A percentile compares a stretch with the other conserved stretches of the same genome.
phyloP scores from a whole-genome alignment of 2,329 filamentous ascomycete genomes.

The Aspergillus hiratsukae region DNA sequence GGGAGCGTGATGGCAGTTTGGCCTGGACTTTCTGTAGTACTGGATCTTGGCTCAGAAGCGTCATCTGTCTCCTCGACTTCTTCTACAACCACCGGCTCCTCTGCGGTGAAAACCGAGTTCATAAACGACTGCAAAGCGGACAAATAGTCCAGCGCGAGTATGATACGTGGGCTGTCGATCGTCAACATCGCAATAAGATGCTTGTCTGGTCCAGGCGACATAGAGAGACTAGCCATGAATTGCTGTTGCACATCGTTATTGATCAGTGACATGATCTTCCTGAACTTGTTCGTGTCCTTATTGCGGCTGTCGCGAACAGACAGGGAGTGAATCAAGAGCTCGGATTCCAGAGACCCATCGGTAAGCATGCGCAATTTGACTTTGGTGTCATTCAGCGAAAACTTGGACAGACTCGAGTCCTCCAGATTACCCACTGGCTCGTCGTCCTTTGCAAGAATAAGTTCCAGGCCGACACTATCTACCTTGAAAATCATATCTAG shows the following conservation, averaged over 20 bases:
- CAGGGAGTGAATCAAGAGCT: conserved; percentile 89
- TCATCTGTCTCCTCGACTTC: conserved; percentile 34
- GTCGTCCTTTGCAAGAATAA: conserved; percentile 71
- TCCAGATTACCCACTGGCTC: conserved; percentile 75
- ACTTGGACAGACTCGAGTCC: conserved; percentile 80
- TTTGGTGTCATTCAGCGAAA: conserved; percentile 88
- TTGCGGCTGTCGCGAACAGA: conserved; percentile 91
- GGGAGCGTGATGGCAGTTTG: conserved; percentile 19
- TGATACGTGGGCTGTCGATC: conserved; percentile 88
- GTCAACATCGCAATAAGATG: conserved; percentile 87
- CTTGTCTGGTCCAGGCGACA: conserved; percentile 76
- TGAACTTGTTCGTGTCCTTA: conserved; percentile 87
- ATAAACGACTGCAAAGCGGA: conserved; percentile 83
- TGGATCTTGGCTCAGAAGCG: conserved; percentile 34
- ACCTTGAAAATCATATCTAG: conserved; percentile 89
- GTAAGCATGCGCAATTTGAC: conserved; percentile 91
- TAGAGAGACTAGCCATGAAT: conserved; percentile 94
- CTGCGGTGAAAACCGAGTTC: conserved; percentile 60
- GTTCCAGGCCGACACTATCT: conserved; percentile 79
- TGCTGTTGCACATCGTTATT: conserved; percentile 91
- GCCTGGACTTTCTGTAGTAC: conserved; percentile 23
- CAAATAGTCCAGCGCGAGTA: conserved; percentile 92
- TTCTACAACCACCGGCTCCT: conserved; percentile 41
- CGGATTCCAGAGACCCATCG: conserved; percentile 85
- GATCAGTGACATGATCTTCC: conserved; percentile 95